These are phyloP conservation scores for Terfezia claveryi DNA, from an alignment of 495 filamentous ascomycete genomes.

Conservation along the genomic window DNA sequence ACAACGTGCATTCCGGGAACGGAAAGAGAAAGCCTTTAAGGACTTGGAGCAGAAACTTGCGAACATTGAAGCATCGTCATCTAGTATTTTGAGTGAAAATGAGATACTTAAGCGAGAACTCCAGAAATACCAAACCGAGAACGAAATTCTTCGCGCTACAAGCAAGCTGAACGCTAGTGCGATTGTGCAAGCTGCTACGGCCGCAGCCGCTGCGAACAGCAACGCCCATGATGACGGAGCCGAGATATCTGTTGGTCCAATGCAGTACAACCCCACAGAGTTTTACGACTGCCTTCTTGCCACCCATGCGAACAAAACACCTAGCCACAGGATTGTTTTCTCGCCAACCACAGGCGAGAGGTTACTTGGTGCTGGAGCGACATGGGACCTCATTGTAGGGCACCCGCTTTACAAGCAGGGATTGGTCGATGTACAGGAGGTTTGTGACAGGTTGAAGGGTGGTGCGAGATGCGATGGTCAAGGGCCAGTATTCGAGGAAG, in stretches of 20 bases:
- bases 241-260: slow-evolving; percentile 37
- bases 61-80: slow-evolving; percentile 32
- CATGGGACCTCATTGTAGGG: slow-evolving; percentile 77
- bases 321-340: slow-evolving; percentile 46
- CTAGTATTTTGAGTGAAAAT: slow-evolving; percentile 58
- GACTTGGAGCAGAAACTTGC: slow-evolving; percentile 76
- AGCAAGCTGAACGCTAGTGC: slow-evolving; percentile 10
- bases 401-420: slow-evolving; percentile 63
- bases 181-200: slow-evolving; percentile 8
- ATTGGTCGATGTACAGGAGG: slow-evolving; percentile 59
- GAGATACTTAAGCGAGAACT: slow-evolving; percentile 49
- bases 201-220: slow-evolving; percentile 6
- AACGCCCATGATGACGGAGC: neutral
- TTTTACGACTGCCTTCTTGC: slow-evolving; percentile 27
- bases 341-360: slow-evolving; percentile 46
- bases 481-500: slow-evolving; percentile 74
- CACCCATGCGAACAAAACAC: slow-evolving; percentile 34
- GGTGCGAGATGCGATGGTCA: slow-evolving; percentile 73
- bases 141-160: slow-evolving; percentile 16
- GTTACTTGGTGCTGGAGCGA: slow-evolving; percentile 54
- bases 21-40: slow-evolving; percentile 83
- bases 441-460: slow-evolving; percentile 51
- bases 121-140: slow-evolving; percentile 19
- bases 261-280: slow-evolving; percentile 52
- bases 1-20: slow-evolving; percentile 89